A percentile compares a stretch with the other conserved stretches of the same genome.
Conservation (phyloP, 371 early-diverging fungal species). For the Funneliformis caledonium region DNA sequence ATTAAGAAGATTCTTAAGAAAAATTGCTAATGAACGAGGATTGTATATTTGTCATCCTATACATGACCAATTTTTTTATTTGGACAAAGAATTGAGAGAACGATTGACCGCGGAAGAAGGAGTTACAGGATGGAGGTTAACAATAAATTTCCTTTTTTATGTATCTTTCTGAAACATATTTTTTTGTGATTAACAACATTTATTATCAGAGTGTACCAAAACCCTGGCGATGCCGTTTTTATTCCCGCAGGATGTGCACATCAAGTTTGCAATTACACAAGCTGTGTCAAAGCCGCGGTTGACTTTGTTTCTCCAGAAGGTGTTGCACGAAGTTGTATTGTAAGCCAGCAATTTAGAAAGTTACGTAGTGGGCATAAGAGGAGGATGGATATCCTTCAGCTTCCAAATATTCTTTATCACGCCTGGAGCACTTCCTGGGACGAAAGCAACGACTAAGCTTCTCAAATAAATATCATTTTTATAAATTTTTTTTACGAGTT, state of each 20-base stretch:
- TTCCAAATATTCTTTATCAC: slow-evolving; percentile 30
- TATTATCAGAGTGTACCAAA: slow-evolving; percentile 56
- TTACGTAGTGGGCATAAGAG: slow-evolving; percentile 27
- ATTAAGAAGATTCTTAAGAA: slow-evolving; percentile 55
- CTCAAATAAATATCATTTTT: neutral
- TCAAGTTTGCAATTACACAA: slow-evolving; percentile 71
- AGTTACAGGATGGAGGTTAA: slow-evolving; percentile 48
- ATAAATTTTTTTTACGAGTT: neutral
- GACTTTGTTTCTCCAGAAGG: slow-evolving; percentile 78
- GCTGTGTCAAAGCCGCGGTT: slow-evolving; percentile 68
- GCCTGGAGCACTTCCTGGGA: slow-evolving; percentile 21
- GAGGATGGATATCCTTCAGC: slow-evolving; percentile 34
- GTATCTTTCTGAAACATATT: neutral
- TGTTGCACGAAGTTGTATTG: neutral
- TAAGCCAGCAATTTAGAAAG: slow-evolving; percentile 37
- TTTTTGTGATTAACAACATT: neutral
- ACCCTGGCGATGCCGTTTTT: slow-evolving; percentile 73
- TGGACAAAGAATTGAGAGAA: slow-evolving; percentile 53
- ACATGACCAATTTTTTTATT: slow-evolving; percentile 64
- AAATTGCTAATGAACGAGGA: slow-evolving; percentile 34
- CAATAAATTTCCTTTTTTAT: neutral
- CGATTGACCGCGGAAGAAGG: slow-evolving; percentile 50
- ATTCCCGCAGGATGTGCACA: slow-evolving; percentile 80
- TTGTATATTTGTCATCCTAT: slow-evolving; percentile 56
- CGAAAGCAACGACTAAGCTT: neutral